A percentile compares a stretch with the other conserved stretches of the same genome.
phyloP scores from a whole-genome alignment of 2,329 filamentous ascomycete genomes.

The Stagonosporopsis vannaccii region DNA sequence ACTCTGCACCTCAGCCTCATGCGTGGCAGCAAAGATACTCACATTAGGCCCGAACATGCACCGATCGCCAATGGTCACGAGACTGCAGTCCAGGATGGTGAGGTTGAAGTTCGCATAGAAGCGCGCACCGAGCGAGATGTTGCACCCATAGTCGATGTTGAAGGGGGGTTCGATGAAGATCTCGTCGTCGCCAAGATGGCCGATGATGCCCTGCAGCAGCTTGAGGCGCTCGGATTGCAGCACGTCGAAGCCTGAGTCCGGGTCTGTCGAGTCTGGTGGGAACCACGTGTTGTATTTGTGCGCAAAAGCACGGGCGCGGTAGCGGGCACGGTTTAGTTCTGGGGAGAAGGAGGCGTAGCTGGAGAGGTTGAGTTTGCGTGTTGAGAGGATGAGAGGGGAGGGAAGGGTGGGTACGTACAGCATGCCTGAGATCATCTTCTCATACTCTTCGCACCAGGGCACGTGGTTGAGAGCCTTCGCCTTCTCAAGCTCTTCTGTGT shows the following conservation, averaged over 20 bases:
- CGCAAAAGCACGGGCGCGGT: slow-evolving; percentile 62
- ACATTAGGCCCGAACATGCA: slow-evolving; percentile 63
- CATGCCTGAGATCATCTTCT: slow-evolving; percentile 71
- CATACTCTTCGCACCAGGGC: slow-evolving; percentile 67
- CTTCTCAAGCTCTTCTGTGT: slow-evolving; percentile 53
- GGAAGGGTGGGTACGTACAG: slow-evolving; percentile 58
- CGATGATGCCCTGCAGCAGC: slow-evolving; percentile 40
- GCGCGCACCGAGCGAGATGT: slow-evolving; percentile 66
- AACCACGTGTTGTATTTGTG: slow-evolving; percentile 65
- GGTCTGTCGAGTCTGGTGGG: slow-evolving; percentile 25
- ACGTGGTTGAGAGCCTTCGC: slow-evolving; percentile 60
- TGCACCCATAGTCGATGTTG: slow-evolving; percentile 70
- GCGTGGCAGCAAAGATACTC: slow-evolving; percentile 60
- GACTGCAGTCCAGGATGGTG: slow-evolving; percentile 60
- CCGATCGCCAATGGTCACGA: slow-evolving; percentile 61
- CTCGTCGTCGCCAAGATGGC: slow-evolving; percentile 43
- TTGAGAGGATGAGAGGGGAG: background rate
- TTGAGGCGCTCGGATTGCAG: slow-evolving; percentile 35
- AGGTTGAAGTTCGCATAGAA: slow-evolving; percentile 70
- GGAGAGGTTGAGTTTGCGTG: background rate
- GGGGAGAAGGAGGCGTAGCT: slow-evolving; percentile 62
- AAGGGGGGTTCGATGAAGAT: slow-evolving; percentile 67
- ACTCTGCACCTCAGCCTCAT: slow-evolving; percentile 59
- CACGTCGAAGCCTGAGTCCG: slow-evolving; percentile 30
- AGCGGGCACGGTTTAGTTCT: slow-evolving; percentile 60